A percentile compares a stretch with the other conserved stretches of the same genome.
Evolutionary conservation across 2,329 filamentous ascomycete species (phyloP).

Genomic region (Byssothecium circinans): DNA sequence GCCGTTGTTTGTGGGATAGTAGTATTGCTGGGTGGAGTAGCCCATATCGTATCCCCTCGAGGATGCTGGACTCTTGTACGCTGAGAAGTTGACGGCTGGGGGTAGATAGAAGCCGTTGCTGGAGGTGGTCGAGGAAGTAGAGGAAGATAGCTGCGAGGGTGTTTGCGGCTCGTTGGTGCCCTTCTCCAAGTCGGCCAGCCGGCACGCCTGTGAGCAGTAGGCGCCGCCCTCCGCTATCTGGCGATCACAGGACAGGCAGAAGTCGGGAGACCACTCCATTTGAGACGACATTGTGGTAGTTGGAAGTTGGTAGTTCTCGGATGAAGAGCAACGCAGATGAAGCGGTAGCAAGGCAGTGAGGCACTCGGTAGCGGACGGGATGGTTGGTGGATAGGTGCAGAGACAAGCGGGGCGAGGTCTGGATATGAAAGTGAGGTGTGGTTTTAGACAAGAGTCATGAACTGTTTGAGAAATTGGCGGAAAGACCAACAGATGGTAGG

Average conservation of each 20-base stretch:
- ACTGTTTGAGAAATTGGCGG: background rate
- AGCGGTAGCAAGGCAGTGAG: constrained; percentile 5
- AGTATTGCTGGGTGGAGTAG: constrained; percentile 49
- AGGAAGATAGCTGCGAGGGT: constrained; percentile 53
- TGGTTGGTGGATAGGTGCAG: background rate
- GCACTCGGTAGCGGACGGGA: constrained; percentile 7
- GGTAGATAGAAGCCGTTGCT: constrained; percentile 66
- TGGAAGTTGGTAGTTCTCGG: background rate
- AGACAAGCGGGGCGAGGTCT: background rate
- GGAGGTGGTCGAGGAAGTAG: constrained; percentile 56
- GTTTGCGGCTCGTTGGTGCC: constrained; percentile 47
- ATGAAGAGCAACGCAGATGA: constrained; percentile 5
- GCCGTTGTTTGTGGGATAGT: constrained; percentile 37
- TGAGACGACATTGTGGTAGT: constrained; percentile 39
- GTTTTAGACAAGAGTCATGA: constrained; percentile 15
- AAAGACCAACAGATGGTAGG: constrained; percentile 12
- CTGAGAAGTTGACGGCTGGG: constrained; percentile 74
- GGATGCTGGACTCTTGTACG: constrained; percentile 61
- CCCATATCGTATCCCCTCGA: constrained; percentile 41
- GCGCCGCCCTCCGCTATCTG: constrained; percentile 74
- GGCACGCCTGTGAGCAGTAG: constrained; percentile 92
- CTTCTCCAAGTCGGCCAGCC: constrained; percentile 83
- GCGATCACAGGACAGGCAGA: constrained; percentile 91
- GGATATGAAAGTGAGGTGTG: constrained; percentile 1
- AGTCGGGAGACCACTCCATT: constrained; percentile 80